Percentiles rank a stretch among this genome's conserved stretches.
These are phyloP conservation scores for Afroboletus lepidellus DNA, from an alignment of 1,284 basidiomycete genomes.

Conservation along the genomic window DNA sequence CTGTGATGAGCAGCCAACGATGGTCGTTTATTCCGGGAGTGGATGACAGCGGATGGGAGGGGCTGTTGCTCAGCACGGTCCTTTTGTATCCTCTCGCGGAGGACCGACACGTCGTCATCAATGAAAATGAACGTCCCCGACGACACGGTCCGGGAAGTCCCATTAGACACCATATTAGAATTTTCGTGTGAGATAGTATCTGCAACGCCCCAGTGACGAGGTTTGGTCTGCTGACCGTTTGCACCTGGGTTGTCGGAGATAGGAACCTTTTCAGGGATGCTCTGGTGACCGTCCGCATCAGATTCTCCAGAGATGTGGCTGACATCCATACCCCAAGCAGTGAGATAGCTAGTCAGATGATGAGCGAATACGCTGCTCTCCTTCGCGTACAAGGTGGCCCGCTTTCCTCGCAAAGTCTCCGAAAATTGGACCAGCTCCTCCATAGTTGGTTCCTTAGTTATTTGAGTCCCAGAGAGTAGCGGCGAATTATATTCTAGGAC, in stretches of 20 bases:
- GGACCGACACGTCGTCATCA: constrained; percentile 80
- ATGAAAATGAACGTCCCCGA: constrained; percentile 73
- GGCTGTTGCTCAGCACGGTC: constrained; percentile 56
- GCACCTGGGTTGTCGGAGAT: constrained; percentile 9
- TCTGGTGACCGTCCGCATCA: constrained; percentile 41
- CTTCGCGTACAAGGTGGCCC: constrained; percentile 79
- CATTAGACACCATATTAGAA: constrained; percentile 15
- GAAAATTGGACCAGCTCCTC: constrained; percentile 77
- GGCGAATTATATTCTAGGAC: constrained; percentile 43
- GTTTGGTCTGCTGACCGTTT: constrained; percentile 15
- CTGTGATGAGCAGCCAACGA: constrained; percentile 67
- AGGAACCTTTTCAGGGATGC: constrained; percentile 16
- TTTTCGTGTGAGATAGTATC: constrained; percentile 23
- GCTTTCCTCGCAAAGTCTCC: constrained; percentile 78
- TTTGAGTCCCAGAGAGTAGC: constrained; percentile 45
- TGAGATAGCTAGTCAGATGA: constrained; percentile 86
- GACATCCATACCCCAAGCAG: constrained; percentile 93
- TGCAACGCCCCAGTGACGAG: constrained; percentile 24
- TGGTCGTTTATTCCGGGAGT: constrained; percentile 63
- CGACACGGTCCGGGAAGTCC: constrained; percentile 24
- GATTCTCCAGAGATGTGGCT: constrained; percentile 72
- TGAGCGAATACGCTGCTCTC: constrained; percentile 84
- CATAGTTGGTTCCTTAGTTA: constrained; percentile 70
- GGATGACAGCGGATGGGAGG: constrained; percentile 40
- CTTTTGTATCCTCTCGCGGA: constrained; percentile 69